Evolutionary conservation across 768 basidiomycete species (phyloP), one percentile per base, ranked within the genome.

Genomic region (Brasilioporus rufonigricans): DNA sequence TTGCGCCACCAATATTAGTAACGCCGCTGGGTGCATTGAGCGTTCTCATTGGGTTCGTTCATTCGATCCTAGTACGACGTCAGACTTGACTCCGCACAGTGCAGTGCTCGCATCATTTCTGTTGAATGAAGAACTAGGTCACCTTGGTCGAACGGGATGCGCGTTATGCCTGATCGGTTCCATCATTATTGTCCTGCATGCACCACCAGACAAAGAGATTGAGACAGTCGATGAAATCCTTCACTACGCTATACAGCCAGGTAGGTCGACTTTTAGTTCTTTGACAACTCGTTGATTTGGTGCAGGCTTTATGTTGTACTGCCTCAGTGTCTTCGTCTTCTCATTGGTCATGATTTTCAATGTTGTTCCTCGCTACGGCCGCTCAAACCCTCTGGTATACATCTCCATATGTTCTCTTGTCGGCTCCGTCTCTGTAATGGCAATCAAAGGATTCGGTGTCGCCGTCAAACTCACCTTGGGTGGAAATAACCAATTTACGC

Each of bases 381-480:
- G 87, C 43, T 81, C 84, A 52, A 94, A 89, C 59, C 97, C 97
- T 2, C 62, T 93, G 57, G 89, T 97, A 29, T 98, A 97, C 74
- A 82, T 98, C 59, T 94, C 94, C 26, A 96, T 99, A 65, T 98
- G 97, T 72, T 98, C 95, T 12, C 71, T 98, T 53, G 93, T 93
- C 41, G 97, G 97, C 12, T 94, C 92, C 29, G 85, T 99, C 41
- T 93, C 93, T n/a, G 85, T 98, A 73, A 98, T 99, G 97, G 89
- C 93, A 39, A 90, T 98, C 79, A 99, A 99, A 76, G 96, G 94
- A 45, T 93, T 99, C 64, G 97, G 97, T 43, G 87, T 98, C 44
- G 96, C 97, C 3, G 82, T 99, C 65, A 98, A 98, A 72, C 81
- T 99, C 53, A 98, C 94, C 0, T 75, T 98, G 54, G 80, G 83